Evolutionary conservation across 2,329 filamentous ascomycete species (phyloP).

Genomic region (Gliomastix tumulicola): DNA sequence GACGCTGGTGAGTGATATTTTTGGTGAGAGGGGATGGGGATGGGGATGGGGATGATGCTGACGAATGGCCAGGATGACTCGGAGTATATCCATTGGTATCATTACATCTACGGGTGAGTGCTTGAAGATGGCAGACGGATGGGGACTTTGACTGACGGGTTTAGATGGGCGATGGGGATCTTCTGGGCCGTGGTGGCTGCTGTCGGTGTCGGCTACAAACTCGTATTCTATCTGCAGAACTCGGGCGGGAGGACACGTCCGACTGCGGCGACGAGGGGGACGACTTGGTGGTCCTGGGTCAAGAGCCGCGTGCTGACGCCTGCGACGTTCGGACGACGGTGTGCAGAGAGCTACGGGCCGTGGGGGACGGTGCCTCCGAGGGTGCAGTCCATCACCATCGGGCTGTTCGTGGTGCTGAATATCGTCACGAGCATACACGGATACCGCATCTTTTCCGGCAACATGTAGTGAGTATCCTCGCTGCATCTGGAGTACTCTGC

Average conservation of each 20-base stretch:
- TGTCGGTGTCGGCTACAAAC: conserved; percentile 18
- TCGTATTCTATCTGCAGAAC: conserved; percentile 2
- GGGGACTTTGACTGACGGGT: too few relatives aligned
- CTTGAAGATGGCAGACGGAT: too few relatives aligned
- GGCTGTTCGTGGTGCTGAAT: conserved; percentile 29
- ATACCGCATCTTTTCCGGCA: conserved; percentile 26
- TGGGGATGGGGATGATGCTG: too few relatives aligned
- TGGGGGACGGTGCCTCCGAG: conserved; percentile 37
- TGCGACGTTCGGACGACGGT: conserved; percentile 34
- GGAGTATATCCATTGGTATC: conserved; percentile 23
- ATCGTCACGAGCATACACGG: conserved; percentile 24
- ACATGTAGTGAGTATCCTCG: conserved; percentile 27
- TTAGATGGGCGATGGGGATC: conserved; percentile 23
- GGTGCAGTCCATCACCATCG: conserved; percentile 31
- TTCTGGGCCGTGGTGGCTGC: conserved; percentile 33
- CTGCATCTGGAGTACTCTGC: neutral
- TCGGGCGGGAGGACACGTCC: neutral
- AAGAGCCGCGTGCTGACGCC: conserved; percentile 26
- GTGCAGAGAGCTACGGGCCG: conserved; percentile 30
- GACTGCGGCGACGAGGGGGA: neutral
- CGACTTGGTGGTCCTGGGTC: conserved; percentile 15
- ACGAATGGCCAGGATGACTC: conserved; percentile 28
- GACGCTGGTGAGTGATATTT: conserved; percentile 22
- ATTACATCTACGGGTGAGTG: conserved; percentile 27
- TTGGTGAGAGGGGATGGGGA: neutral